Evolutionary conservation across 2,329 filamentous ascomycete genomes (phyloP).

Genomic region (Xylaria sp.): DNA sequence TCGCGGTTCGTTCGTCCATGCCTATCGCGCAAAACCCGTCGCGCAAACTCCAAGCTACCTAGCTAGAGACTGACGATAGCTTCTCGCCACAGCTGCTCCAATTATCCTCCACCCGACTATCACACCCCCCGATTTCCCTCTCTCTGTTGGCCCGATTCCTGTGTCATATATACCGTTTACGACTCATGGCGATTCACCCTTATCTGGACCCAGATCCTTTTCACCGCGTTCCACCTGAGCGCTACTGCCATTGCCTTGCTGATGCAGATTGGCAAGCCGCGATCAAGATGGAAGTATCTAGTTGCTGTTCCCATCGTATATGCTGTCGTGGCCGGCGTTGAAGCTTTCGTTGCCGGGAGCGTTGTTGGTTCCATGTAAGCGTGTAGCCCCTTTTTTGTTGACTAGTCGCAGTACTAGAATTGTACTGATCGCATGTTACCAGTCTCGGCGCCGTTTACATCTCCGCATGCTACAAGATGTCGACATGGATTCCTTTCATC

Average conservation of each 20-base stretch:
- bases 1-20: slow-evolving; percentile 36
- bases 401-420: neutral
- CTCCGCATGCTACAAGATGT: slow-evolving; percentile 87
- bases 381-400: neutral
- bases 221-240: slow-evolving; percentile 76
- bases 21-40: no score
- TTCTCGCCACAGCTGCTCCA: slow-evolving; percentile 37
- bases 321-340: slow-evolving; percentile 74
- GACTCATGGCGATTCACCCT: slow-evolving; percentile 91
- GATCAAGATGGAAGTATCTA: slow-evolving; percentile 67
- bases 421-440: slow-evolving; percentile 30
- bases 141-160: slow-evolving; percentile 76
- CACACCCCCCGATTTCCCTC: slow-evolving; percentile 78
- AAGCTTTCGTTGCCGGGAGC: slow-evolving; percentile 83
- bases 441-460: slow-evolving; percentile 84
- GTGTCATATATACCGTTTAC: slow-evolving; percentile 74
- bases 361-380: slow-evolving; percentile 82
- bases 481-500: slow-evolving; percentile 90
- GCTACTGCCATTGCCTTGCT: slow-evolving; percentile 77
- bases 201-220: slow-evolving; percentile 85
- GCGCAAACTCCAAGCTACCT: neutral
- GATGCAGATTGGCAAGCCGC: slow-evolving; percentile 71
- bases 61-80: slow-evolving; percentile 20
- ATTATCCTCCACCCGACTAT: slow-evolving; percentile 66
- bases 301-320: slow-evolving; percentile 80